Evolutionary conservation across 768 basidiomycete genomes (phyloP), one percentile per base, ranked within the genome.

Genomic region (Macrolepiota albuminosa): DNA sequence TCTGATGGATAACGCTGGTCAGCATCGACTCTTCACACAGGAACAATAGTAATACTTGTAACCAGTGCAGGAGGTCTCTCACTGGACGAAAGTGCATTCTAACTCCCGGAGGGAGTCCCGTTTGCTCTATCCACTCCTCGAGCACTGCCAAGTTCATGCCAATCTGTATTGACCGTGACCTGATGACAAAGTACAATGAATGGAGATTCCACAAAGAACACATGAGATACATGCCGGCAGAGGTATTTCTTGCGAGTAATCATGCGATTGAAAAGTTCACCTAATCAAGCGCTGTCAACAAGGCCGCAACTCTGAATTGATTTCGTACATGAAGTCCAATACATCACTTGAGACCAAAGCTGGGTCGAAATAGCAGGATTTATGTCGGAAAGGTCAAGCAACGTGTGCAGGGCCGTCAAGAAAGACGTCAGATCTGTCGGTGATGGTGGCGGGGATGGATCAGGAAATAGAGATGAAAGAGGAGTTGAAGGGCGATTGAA

Each of bases 341-440:
- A 98, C 78, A 97, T 88, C n/a, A 97, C 86, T 73, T 99, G 97
- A 1, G 94, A 95, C 87, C 95, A 96, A 53, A 95, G 80, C 71
- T 99, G 97, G 6, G 89, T 86, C 54, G 86, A 87, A 18, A 98
- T 77, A 8, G 83, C 87, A 14, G 97, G 93, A 69, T 98, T 98
- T 64, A 98, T 84, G 59, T 95, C 91, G 50, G 95, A 93, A 42
- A 94, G 75, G 24, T 86, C 83, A 16, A 99, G 78, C 36, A 98
- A 74, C 13, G 89, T 86, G 59, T 98, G 88, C 5, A 98, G 78
- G 26, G 91, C 88, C 3, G 92, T 90, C 46, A 99, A 80, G 70
- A 96, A 88, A 1, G 87, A 80, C 16, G 87, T 89, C 56, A 98
- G 72, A 48, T 88, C 84, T 47, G 66, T 66, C 11, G 83, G 75